Conservation (phyloP, 75 land plant species). For the Selaginella moellendorffii region DNA sequence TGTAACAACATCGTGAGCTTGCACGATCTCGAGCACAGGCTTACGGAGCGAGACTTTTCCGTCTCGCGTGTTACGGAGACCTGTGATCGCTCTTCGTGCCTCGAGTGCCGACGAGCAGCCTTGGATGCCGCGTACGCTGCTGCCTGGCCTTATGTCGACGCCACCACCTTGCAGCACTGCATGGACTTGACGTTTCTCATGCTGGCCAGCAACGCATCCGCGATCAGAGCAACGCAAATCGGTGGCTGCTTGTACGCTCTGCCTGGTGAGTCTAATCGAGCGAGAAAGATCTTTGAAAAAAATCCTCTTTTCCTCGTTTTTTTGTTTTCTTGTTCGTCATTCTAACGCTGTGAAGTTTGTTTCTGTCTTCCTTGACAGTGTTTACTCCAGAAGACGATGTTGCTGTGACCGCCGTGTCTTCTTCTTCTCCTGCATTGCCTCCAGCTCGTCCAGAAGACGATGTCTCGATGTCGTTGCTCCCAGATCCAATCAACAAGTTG, state of each 20-base stretch:
- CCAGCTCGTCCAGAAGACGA: no score
- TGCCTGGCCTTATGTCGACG: background rate
- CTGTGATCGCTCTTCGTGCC: background rate
- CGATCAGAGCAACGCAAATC: background rate
- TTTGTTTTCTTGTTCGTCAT: no score
- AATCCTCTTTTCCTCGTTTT: no score
- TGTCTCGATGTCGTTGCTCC: background rate
- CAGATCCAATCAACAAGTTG: background rate
- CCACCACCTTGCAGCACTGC: background rate
- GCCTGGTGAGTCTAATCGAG: background rate
- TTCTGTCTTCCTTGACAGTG: no score
- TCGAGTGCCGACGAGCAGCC: background rate
- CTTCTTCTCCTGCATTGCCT: background rate
- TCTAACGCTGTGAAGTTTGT: no score
- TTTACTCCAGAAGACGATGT: background rate
- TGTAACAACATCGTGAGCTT: background rate
- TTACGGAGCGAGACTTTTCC: background rate
- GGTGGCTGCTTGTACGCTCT: background rate
- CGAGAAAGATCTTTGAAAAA: no score
- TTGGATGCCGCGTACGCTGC: background rate
- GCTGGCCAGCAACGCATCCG: background rate
- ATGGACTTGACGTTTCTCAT: background rate
- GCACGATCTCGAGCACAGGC: background rate
- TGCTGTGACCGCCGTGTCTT: background rate
- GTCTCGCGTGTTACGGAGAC: no score